Percentiles rank a stretch among this genome's conserved stretches.
These are phyloP conservation scores for Coelastrella sp. DNA, from an alignment of 139 green algal species.

Conservation along the genomic window DNA sequence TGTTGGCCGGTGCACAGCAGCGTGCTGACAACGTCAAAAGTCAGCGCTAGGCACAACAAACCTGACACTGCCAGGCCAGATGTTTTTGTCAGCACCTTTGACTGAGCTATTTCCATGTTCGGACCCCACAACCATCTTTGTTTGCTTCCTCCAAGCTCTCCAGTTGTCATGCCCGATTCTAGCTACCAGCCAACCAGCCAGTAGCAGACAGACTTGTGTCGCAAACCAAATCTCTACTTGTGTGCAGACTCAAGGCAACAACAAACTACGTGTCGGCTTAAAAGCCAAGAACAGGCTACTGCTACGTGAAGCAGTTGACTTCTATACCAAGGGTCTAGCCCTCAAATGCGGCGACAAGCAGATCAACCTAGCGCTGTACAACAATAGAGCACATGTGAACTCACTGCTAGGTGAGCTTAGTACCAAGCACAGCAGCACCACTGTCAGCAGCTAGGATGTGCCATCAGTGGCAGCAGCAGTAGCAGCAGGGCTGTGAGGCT, in stretches of 20 bases:
- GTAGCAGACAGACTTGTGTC: background rate
- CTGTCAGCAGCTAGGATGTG: background rate
- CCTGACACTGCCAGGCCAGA: too few species aligned
- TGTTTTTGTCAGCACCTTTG: too few species aligned
- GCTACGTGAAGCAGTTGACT: constrained; percentile 79
- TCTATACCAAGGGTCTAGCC: constrained; percentile 80
- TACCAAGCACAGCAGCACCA: background rate
- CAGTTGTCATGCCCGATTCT: too few species aligned
- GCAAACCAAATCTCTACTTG: background rate
- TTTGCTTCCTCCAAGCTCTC: too few species aligned
- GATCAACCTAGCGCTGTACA: constrained; percentile 68
- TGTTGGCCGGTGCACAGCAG: too few species aligned
- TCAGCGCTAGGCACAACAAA: too few species aligned
- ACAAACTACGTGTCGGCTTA: constrained; percentile 74
- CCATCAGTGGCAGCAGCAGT: background rate
- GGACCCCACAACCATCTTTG: too few species aligned
- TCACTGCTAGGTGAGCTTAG: constrained; percentile 70
- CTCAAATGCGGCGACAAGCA: constrained; percentile 47
- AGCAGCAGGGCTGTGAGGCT: background rate
- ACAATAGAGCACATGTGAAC: constrained; percentile 88
- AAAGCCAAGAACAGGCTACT: constrained; percentile 83
- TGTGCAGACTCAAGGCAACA: constrained; percentile 80
- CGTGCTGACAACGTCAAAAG: too few species aligned
- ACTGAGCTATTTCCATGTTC: too few species aligned
- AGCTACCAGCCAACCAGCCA: background rate